A percentile compares a stretch with the other conserved stretches of the same genome.
Evolutionary conservation across 768 basidiomycete genomes (phyloP).

Genomic region (Russula olivacea): DNA sequence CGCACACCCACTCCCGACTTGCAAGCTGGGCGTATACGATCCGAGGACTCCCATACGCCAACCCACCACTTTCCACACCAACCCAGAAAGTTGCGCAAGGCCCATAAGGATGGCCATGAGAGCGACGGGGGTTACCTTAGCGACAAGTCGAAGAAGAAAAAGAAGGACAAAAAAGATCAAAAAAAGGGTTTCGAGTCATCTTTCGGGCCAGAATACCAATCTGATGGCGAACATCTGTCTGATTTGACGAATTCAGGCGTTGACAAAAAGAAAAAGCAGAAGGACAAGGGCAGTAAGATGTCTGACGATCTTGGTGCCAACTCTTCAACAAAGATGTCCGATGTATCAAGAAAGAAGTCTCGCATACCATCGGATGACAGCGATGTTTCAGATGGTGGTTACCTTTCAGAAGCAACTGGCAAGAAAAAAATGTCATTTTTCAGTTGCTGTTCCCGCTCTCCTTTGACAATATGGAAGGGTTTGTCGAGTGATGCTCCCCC

Average conservation of each 20-base stretch:
- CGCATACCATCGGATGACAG: conserved; percentile 6
- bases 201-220: conserved; percentile 30
- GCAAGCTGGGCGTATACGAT: neutral
- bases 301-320: conserved; percentile 1
- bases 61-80: conserved; percentile 22
- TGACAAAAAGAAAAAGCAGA: conserved; percentile 23
- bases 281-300: conserved; percentile 23
- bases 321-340: neutral
- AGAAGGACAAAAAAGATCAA: conserved; percentile 25
- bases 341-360: conserved; percentile 25
- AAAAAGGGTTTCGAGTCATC: conserved; percentile 25
- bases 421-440: conserved; percentile 31
- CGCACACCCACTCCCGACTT: neutral
- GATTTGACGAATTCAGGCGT: conserved; percentile 17
- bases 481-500: neutral
- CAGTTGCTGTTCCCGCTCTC: conserved; percentile 18
- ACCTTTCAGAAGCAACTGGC: conserved; percentile 30
- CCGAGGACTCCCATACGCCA: conserved; percentile 4
- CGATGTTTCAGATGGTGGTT: conserved; percentile 32
- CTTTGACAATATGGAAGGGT: conserved; percentile 10
- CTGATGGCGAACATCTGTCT: conserved; percentile 31
- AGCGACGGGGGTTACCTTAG: conserved; percentile 33
- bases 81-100: conserved; percentile 28
- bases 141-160: conserved; percentile 30
- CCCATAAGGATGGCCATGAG: conserved; percentile 27